phyloP scores from a whole-genome alignment of 257 asterid genomes.

The Solanum chiquidenum region DNA sequence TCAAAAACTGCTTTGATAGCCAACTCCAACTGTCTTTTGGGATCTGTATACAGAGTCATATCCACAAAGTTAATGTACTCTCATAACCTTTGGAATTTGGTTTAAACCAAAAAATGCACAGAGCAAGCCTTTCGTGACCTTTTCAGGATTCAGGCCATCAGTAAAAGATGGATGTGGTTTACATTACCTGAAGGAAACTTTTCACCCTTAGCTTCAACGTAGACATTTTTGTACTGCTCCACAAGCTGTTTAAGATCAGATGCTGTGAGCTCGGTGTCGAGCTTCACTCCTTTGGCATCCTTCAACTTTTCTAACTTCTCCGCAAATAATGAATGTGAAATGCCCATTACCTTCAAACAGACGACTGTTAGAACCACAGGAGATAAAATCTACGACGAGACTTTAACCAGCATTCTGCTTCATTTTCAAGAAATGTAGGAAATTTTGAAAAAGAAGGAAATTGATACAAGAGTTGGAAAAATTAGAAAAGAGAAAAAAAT shows the following conservation, averaged over 20 bases:
- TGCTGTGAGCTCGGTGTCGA: slow-evolving; percentile 77
- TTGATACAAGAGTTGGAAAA: too few species aligned
- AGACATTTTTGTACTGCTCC: slow-evolving; percentile 74
- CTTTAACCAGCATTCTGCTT: background rate
- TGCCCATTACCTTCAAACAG: slow-evolving; percentile 68
- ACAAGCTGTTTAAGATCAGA: slow-evolving; percentile 77
- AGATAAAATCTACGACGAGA: background rate
- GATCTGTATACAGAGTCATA: slow-evolving; percentile 33
- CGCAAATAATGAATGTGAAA: slow-evolving; percentile 72
- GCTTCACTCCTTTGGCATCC: slow-evolving; percentile 38
- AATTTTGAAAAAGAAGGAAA: too few species aligned
- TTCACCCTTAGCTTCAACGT: slow-evolving; percentile 64
- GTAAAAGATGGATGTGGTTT: background rate
- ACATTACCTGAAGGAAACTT: slow-evolving; percentile 75
- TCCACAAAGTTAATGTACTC: background rate
- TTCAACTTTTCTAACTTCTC: slow-evolving; percentile 69
- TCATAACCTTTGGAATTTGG: background rate
- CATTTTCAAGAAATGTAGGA: background rate
- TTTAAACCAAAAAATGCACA: background rate
- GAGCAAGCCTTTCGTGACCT: background rate
- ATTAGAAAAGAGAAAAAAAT: background rate
- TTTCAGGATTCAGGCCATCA: background rate
- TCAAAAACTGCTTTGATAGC: slow-evolving; percentile 83
- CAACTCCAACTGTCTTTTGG: slow-evolving; percentile 74
- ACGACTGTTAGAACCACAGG: background rate